Conservation (phyloP, 768 basidiomycete species). For the Leccinum boreale region DNA sequence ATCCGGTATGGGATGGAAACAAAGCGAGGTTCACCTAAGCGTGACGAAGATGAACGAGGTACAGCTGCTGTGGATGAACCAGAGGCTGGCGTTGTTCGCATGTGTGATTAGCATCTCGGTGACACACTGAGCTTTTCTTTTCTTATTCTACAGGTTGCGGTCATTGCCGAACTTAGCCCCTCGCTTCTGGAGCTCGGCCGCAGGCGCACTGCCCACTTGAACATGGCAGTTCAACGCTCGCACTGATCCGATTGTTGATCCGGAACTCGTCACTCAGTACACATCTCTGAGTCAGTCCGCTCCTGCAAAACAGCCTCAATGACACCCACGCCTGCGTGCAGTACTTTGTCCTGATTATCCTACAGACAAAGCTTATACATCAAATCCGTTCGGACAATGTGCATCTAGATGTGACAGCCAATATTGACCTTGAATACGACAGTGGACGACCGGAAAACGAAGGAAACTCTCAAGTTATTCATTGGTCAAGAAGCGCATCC, state of each 20-base stretch:
- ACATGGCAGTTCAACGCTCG: too few species aligned
- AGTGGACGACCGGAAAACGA: background rate
- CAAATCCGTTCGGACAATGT: background rate
- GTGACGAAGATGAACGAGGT: too few species aligned
- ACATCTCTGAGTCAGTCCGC: background rate
- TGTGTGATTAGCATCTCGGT: too few species aligned
- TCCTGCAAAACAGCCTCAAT: background rate
- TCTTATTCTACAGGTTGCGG: too few species aligned
- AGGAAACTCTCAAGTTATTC: background rate
- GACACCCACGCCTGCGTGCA: background rate
- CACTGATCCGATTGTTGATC: background rate
- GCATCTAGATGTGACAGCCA: background rate
- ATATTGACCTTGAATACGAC: background rate
- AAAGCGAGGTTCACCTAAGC: too few species aligned
- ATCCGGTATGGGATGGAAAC: too few species aligned
- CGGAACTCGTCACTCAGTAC: background rate
- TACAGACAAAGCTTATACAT: background rate
- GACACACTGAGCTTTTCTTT: too few species aligned
- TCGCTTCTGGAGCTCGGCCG: too few species aligned
- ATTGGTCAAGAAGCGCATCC: slow-evolving; percentile 11
- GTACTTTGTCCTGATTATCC: background rate
- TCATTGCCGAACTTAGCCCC: too few species aligned
- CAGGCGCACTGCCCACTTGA: too few species aligned
- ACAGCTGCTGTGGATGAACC: too few species aligned
- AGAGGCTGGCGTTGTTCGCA: too few species aligned